These are phyloP conservation scores for Candida cerambycidarum DNA, from an alignment of 805 yeast species.

Conservation along the genomic window DNA sequence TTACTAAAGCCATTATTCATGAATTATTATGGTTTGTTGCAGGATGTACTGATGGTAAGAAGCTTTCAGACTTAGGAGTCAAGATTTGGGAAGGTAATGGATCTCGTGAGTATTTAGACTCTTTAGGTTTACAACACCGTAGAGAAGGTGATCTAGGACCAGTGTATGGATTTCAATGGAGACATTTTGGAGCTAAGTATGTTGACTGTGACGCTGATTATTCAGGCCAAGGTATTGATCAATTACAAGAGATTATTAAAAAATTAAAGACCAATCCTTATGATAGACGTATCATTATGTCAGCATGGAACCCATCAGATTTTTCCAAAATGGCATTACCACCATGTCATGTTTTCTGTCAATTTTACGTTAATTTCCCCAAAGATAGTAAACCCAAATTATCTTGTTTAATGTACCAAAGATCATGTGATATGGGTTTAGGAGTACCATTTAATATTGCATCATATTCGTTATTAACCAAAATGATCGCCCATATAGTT, in stretches of 20 bases:
- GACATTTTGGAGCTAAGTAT: conserved; percentile 97
- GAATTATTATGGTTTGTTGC: conserved; percentile 91
- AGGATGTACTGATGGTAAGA: conserved; percentile 87
- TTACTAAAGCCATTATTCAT: conserved; percentile 81
- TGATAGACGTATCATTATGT: conserved; percentile 89
- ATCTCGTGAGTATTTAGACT: conserved; percentile 84
- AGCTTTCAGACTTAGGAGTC: conserved; percentile 79
- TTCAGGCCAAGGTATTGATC: conserved; percentile 86
- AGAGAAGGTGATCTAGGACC: conserved; percentile 97
- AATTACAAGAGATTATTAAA: conserved; percentile 73
- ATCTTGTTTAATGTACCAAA: conserved; percentile 88
- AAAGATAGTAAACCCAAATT: conserved; percentile 57
- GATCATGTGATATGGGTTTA: conserved; percentile 99
- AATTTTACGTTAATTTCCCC: conserved; percentile 89
- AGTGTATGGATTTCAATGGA: conserved; percentile 98
- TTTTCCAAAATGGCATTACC: conserved; percentile 94
- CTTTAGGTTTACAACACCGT: conserved; percentile 74
- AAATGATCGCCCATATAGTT: conserved; percentile 94
- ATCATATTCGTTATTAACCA: conserved; percentile 87
- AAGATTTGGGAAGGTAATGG: conserved; percentile 99
- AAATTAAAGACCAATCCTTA: conserved; percentile 86
- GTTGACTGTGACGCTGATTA: conserved; percentile 85
- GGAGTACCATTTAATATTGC: conserved; percentile 99
- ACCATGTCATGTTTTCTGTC: conserved; percentile 96
- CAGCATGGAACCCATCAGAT: conserved; percentile 99